phyloP scores from a whole-genome alignment of 805 yeast genomes.

The Spathaspora girioi region DNA sequence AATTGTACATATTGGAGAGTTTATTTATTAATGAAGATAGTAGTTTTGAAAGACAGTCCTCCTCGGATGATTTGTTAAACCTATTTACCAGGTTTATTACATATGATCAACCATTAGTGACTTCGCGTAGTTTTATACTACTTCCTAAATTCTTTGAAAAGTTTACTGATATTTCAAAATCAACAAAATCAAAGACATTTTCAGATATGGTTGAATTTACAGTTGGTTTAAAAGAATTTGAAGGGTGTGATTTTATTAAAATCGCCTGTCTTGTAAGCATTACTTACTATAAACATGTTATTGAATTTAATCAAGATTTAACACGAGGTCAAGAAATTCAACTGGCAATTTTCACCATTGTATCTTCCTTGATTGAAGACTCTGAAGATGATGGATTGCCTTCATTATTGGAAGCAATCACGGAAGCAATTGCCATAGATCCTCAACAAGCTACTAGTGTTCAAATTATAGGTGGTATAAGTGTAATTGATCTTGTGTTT shows the following conservation, averaged over 20 bases:
- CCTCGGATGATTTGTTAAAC: constrained; percentile 15
- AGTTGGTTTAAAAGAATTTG: constrained; percentile 7
- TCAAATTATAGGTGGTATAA: constrained; percentile 12
- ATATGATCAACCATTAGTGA: constrained; percentile 30
- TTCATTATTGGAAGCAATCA: constrained; percentile 65
- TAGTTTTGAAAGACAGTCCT: constrained; percentile 14
- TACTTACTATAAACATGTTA: constrained; percentile 43
- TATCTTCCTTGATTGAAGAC: constrained; percentile 47
- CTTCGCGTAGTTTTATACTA: constrained; percentile 46
- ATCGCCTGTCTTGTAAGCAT: constrained; percentile 47
- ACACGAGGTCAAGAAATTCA: constrained; percentile 19
- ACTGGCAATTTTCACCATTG: constrained; percentile 32
- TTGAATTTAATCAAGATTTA: constrained; percentile 12
- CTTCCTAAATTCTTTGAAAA: constrained; percentile 58
- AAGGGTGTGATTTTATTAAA: constrained; percentile 16
- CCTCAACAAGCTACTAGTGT: constrained; percentile 20
- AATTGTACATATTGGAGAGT: constrained; percentile 36
- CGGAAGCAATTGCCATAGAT: constrained; percentile 47
- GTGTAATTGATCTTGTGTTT: constrained; percentile 56
- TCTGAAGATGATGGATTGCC: constrained; percentile 81
- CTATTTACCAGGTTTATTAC: constrained; percentile 10
- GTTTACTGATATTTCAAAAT: constrained; percentile 25
- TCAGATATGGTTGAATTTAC: constrained; percentile 24
- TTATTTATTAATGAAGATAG: constrained; percentile 41
- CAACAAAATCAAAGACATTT: constrained; percentile 24